These are phyloP conservation scores for Byssothecium circinans DNA, from an alignment of 2,329 filamentous ascomycete genomes.

Conservation along the genomic window DNA sequence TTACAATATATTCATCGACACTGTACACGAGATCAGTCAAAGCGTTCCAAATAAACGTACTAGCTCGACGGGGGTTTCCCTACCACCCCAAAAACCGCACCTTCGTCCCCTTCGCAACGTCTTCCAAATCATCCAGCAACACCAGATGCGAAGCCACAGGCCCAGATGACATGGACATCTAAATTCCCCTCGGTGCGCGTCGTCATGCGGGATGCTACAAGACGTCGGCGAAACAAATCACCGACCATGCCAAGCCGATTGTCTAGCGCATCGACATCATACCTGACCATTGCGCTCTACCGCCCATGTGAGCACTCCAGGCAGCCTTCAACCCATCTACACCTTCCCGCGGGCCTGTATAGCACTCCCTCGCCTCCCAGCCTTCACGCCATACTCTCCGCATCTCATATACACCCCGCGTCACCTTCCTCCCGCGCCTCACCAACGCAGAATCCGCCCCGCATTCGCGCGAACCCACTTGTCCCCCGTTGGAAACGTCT, in stretches of 20 bases:
- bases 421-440: conserved; percentile 3
- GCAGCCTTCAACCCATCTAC: neutral
- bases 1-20: conserved; percentile 60
- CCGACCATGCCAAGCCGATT: conserved; percentile 8
- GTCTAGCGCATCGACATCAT: conserved; percentile 17
- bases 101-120: conserved; percentile 65
- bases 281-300: neutral
- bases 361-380: too few species aligned
- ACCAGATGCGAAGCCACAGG: conserved; percentile 62
- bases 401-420: neutral
- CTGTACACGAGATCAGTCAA: too few species aligned
- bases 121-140: conserved; percentile 49
- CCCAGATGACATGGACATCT: conserved; percentile 37
- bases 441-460: neutral
- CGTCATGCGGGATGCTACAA: too few species aligned
- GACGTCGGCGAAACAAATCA: conserved; percentile 1
- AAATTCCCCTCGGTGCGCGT: too few species aligned
- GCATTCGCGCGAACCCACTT: neutral
- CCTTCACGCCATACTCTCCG: too few species aligned
- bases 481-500: neutral
- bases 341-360: neutral
- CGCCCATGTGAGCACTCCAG: neutral
- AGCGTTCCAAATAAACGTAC: too few species aligned
- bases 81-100: conserved; percentile 93
- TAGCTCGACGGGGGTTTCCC: conserved; percentile 39